Conservation (phyloP, 257 asterid genomes). For the Primulina eburnea region DNA sequence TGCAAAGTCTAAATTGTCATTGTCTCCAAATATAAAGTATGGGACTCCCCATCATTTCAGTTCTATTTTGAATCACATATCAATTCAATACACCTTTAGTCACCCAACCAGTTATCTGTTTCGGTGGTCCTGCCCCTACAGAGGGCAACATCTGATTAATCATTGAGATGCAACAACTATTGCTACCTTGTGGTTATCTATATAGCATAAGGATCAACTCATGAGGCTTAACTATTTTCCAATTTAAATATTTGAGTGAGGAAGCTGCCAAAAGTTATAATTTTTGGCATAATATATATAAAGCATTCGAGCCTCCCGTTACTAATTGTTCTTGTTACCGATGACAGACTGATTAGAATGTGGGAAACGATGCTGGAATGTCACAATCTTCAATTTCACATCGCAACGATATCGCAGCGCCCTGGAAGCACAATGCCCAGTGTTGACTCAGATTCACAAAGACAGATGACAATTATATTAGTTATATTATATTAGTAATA, state of each 20-base stretch:
- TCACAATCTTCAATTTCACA: constrained; percentile 82
- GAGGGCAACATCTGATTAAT: too few relatives aligned
- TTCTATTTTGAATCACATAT: constrained; percentile 81
- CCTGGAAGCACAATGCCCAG: constrained; percentile 52
- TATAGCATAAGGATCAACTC: background rate
- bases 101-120: constrained; percentile 34
- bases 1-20: too few relatives aligned
- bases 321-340: background rate
- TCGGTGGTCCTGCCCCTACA: too few relatives aligned
- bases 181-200: background rate
- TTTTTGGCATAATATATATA: background rate
- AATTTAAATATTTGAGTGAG: too few relatives aligned
- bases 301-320: background rate
- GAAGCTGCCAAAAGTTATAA: too few relatives aligned
- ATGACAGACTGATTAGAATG: constrained; percentile 75
- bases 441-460: constrained; percentile 54
- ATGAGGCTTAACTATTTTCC: too few relatives aligned
- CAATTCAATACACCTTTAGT: constrained; percentile 84
- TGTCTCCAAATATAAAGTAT: too few relatives aligned
- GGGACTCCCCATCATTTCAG: constrained; percentile 20
- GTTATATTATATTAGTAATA: too few relatives aligned
- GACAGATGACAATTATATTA: constrained; percentile 52
- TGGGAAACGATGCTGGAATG: constrained; percentile 81
- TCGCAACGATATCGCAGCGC: constrained; percentile 56
- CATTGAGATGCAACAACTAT: too few relatives aligned